phyloP scores from a whole-genome alignment of 2,329 filamentous ascomycete genomes.

The Trichoderma lentiforme region DNA sequence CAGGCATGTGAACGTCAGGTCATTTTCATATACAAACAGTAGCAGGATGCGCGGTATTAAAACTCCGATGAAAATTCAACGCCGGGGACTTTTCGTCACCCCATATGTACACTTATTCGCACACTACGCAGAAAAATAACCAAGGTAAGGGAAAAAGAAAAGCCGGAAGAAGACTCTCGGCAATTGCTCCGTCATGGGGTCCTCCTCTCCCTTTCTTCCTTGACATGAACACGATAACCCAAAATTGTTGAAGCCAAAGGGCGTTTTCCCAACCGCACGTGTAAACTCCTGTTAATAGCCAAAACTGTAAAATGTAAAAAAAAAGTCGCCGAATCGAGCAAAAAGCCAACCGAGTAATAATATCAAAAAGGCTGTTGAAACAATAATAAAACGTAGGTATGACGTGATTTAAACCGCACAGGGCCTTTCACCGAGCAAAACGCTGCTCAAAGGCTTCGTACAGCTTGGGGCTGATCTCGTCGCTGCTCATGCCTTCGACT shows the following conservation, averaged over 20 bases:
- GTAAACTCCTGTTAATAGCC: neutral
- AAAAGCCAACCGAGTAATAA: neutral
- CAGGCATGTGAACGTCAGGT: conserved; percentile 9
- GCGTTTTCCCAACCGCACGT: neutral
- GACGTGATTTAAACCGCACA: neutral
- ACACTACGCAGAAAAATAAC: neutral
- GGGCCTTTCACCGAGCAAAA: conserved; percentile 46
- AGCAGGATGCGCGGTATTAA: neutral
- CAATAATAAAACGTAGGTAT: neutral
- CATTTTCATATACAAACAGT: neutral
- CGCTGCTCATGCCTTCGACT: conserved; percentile 82
- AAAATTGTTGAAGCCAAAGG: neutral
- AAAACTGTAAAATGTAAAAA: neutral
- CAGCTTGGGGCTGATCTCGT: conserved; percentile 92
- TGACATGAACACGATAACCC: neutral
- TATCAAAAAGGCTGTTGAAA: neutral
- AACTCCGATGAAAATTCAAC: neutral
- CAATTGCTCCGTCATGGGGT: neutral
- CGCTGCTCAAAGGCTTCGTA: conserved; percentile 76
- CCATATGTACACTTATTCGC: conserved; percentile 5
- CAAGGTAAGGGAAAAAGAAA: neutral
- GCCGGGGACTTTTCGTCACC: conserved; percentile 18
- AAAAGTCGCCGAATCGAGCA: conserved; percentile 3
- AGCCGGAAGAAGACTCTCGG: neutral
- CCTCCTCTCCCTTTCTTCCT: neutral